Base-by-base conservation (phyloP, 1,139 yeast genomes). In the Pichia inconspicua region DNA sequence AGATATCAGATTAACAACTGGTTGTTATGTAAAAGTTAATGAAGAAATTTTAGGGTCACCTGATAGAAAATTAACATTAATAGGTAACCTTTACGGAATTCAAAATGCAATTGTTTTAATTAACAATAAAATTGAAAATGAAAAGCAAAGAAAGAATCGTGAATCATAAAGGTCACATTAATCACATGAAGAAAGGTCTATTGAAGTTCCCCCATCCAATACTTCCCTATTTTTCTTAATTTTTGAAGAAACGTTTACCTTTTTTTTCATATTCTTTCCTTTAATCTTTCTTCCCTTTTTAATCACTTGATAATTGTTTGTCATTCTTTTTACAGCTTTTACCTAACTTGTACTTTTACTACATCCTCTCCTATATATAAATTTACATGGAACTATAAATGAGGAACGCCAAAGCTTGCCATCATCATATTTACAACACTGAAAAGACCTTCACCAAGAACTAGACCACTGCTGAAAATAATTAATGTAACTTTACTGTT, bases 371-470 rank as follows among this genome's bases (percentile, higher is more conserved):
- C n/a, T 35, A 39, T 22, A 22, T 22, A 22, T 14, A n/a, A 19
- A 32, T 32, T 10, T 17, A 34, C 19, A 34, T 17, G 22, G 37
- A 17, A 17, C 36, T 38, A 50, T 31, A 68, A 67, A 60, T 74
- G 79, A 15, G 69, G 68, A 9, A 77, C 76, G 1, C 73, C 72
- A 52, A 86, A 59, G 56, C 86, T 78, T 1, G 95, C 83, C 59
- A 89, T 70, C 2, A 84, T 58, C 90, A 92, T 83, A 34, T 86
- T 84, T 37, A 86, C 70, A 19, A 85, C 86, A 62, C 96, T 86
- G 55, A 88, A 78, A 44, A 90, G 71, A 0, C 98, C 97, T 65
- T 92, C 98, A 15, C 98, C 98, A 36, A 92, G 70, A 2, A 92
- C 95, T 54, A 92, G 71, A 0, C 98, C 98, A 59, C 95, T 84